A percentile compares a stretch with the other conserved stretches of the same genome.
Conservation (phyloP, 495 filamentous ascomycete genomes). For the Talaromyces nanjingensis region DNA sequence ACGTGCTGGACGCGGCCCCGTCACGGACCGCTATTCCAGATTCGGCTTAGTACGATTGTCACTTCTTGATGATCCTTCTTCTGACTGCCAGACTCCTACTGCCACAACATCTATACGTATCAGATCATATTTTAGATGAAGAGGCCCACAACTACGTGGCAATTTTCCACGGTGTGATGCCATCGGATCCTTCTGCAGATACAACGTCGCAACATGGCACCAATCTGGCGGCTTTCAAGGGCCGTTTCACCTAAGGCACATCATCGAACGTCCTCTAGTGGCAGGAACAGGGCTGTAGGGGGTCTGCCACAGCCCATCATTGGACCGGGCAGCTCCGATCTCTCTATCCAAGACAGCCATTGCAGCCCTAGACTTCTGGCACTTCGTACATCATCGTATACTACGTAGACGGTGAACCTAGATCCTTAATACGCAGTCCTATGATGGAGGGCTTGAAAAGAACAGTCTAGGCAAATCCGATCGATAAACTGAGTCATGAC, state of each 20-base stretch:
- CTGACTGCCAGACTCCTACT: neutral
- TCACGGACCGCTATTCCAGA: neutral
- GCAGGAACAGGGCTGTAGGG: neutral
- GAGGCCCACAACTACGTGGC: too few relatives aligned
- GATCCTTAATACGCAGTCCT: neutral
- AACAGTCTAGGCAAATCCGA: neutral
- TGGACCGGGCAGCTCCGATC: conserved; percentile 5
- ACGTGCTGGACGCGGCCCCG: neutral
- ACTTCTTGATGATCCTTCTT: neutral
- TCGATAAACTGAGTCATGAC: neutral
- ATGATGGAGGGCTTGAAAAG: neutral
- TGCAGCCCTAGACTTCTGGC: neutral
- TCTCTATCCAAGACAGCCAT: neutral
- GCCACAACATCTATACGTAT: neutral
- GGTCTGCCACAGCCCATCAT: neutral
- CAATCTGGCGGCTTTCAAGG: neutral
- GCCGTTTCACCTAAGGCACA: neutral
- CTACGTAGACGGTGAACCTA: neutral
- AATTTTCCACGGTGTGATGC: neutral
- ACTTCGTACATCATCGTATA: neutral
- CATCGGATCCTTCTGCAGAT: neutral
- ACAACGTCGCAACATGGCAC: neutral
- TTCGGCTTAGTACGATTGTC: neutral
- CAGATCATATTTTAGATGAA: neutral
- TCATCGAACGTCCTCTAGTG: neutral